Base-by-base conservation (phyloP, 2,329 filamentous ascomycete species). In the Ascochyta lentis region DNA sequence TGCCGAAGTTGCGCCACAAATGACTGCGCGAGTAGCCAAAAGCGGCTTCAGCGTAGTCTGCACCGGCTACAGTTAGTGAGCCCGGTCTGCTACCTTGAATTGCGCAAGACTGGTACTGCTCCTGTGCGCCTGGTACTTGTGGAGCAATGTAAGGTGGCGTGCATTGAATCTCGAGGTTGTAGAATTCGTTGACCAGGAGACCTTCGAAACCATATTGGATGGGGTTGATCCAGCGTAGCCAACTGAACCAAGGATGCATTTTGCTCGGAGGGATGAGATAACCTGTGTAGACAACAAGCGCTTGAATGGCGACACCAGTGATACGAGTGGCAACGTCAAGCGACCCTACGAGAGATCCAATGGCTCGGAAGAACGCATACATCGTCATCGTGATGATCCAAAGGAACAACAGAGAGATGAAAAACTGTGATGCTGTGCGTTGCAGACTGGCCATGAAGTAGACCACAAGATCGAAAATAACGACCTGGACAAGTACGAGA, bases 121-220 rank as follows among this genome's bases (percentile, higher is more conserved):
- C 66, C 45, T 72, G 74, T 49, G 65, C 79, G 61, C 67, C 78
- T 0, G 80, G 80, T 0, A 82, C 77, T 16, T 78, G 74, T 0
- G 86, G 87, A 0, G 88, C 83, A 4, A 89, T 77, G 48, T 79
- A 84, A 0, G 84, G 82, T 2, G 80, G 68, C 2, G 78, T 78
- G 60, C 86, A 89, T 53, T 81, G 67, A 26, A 88, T 79, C 1
- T 81, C 71, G 1, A 86, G 73, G 27, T 75, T 76, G 59, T 89
- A 81, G 54, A 92, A 91, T 68, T 92, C 89, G 63, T 92, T 92
- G 0, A 86, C 79, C 66, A 91, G 79, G 0, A 92, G 72, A 0
- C 83, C 83, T 60, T 91, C 86, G 54, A 91, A 92, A 0, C 81
- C 86, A 54, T 91, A 91, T 0, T 88, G 84, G 3, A 92, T 76